A percentile compares a stretch with the other conserved stretches of the same genome.
These are phyloP conservation scores for Epichloe elymi DNA, from an alignment of 2,329 filamentous ascomycete species.

Conservation along the genomic window DNA sequence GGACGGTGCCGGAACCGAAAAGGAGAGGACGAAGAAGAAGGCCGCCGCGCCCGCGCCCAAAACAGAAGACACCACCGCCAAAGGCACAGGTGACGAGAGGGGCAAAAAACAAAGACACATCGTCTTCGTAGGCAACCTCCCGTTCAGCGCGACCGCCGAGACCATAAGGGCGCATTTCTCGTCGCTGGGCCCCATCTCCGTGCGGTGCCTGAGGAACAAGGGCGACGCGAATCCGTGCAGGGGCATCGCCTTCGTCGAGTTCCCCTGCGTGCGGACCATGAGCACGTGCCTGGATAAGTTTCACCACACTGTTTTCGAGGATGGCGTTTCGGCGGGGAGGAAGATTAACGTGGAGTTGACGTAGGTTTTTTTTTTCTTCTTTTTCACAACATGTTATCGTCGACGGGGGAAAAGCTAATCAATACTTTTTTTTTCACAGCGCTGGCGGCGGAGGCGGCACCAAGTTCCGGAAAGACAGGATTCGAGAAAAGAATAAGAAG, in stretches of 20 bases:
- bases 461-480: slow-evolving; percentile 57
- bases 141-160: slow-evolving; percentile 63
- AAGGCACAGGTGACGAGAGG: slow-evolving; percentile 5
- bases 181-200: slow-evolving; percentile 38
- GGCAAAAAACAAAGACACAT: slow-evolving; percentile 19
- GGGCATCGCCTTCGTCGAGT: slow-evolving; percentile 82
- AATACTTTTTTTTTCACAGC: slow-evolving; percentile 26
- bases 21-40: slow-evolving; percentile 4
- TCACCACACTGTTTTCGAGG: slow-evolving; percentile 68
- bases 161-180: slow-evolving; percentile 65
- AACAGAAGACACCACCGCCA: slow-evolving; percentile 3
- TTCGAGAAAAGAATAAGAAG: slow-evolving; percentile 75
- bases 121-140: slow-evolving; percentile 58
- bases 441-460: slow-evolving; percentile 79
- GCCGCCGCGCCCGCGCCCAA: slow-evolving; percentile 5
- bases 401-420: neutral
- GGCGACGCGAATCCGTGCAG: slow-evolving; percentile 47
- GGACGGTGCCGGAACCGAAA: slow-evolving; percentile 17
- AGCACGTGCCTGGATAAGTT: slow-evolving; percentile 84
- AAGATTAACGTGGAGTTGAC: slow-evolving; percentile 91
- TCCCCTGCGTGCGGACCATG: slow-evolving; percentile 76
- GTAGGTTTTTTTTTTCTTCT: slow-evolving; percentile 31
- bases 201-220: slow-evolving; percentile 59
- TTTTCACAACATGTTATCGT: too few species aligned
- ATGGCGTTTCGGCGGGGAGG: slow-evolving; percentile 41